Base-by-base conservation (phyloP, 768 basidiomycete species). In the Auricularia sp. region DNA sequence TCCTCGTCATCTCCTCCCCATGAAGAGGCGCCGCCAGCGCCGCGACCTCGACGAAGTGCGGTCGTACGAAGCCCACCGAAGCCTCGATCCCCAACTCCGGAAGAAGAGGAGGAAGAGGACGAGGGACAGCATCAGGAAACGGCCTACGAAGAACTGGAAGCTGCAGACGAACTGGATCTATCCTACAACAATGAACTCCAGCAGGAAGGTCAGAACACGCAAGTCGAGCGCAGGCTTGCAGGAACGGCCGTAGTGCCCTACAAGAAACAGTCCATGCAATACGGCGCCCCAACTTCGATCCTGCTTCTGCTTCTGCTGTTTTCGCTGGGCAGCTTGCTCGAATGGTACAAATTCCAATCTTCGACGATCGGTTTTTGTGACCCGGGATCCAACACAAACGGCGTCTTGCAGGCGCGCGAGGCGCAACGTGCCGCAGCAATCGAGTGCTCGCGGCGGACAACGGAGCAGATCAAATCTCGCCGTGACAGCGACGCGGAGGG, bases 291-390 rank as follows among this genome's bases (percentile, higher is more conserved):
- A 63, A 67, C 65, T 63, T 70, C 75, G n/a, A 21, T 47, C 34
- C 69, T 76, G 66, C 65, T 83, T 51, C 62, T 80, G 14, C 80
- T 80, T n/a, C 34, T 84, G n/a, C 24, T 88, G 56, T 69, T 75
- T 65, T 64, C 78, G 4, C 66, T 80, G 35, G 66, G 77, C 10
- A 65, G 73, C 66, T 67, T 75, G 29, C 67, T 79, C 21, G 68
- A 79, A 69, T 78, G 78, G 18, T 89, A 85, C 78, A 92, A 91
- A 75, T 66, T 68, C 13, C 84, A 88, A 68, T 91, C 91, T 4
- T 77, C 85, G 2, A 73, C 79, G 11, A 85, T 94, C 68, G 92
- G 92, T 3, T 94, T 84, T 74, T 94, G 92, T 71, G 85, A 90
- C 67, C 74, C 82, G 42, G 87, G 83, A 21, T 82, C 73, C 64